Evolutionary conservation across 2,329 filamentous ascomycete genomes (phyloP).

Genomic region (Talaromyces islandicus): DNA sequence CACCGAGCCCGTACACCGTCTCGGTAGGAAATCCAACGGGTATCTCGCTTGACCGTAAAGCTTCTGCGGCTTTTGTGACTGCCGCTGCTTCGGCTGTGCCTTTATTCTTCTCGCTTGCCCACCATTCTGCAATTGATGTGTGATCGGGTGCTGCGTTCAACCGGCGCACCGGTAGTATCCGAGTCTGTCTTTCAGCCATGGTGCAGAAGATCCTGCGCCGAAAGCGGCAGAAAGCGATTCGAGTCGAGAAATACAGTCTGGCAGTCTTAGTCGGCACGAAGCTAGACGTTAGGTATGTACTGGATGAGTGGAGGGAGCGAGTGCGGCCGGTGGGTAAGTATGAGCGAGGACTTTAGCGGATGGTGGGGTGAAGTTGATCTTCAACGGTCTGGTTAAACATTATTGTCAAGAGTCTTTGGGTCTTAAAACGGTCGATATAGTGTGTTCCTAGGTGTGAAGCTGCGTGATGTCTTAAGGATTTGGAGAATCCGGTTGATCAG

Average conservation of each 20-base stretch:
- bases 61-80: slow-evolving; percentile 60
- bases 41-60: slow-evolving; percentile 58
- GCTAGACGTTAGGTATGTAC: not conserved
- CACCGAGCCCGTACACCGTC: slow-evolving; percentile 95
- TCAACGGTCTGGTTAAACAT: not conserved
- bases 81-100: slow-evolving; percentile 43
- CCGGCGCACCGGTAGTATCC: slow-evolving; percentile 32
- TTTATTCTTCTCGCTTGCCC: slow-evolving; percentile 28
- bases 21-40: slow-evolving; percentile 96
- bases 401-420: not conserved
- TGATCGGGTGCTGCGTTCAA: slow-evolving; percentile 26
- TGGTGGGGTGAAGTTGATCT: not conserved
- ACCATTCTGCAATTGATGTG: slow-evolving; percentile 32
- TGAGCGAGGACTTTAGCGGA: not conserved
- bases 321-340: not conserved
- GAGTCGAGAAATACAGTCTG: slow-evolving; percentile 6
- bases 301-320: not conserved
- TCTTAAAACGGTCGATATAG: not conserved
- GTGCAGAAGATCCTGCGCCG: slow-evolving; percentile 6
- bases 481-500: not conserved
- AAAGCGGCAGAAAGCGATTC: not conserved
- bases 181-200: slow-evolving; percentile 18
- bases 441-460: not conserved
- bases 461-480: not conserved
- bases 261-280: not conserved